phyloP scores from a whole-genome alignment of 495 filamentous ascomycete genomes.

The Neurospora terricola region DNA sequence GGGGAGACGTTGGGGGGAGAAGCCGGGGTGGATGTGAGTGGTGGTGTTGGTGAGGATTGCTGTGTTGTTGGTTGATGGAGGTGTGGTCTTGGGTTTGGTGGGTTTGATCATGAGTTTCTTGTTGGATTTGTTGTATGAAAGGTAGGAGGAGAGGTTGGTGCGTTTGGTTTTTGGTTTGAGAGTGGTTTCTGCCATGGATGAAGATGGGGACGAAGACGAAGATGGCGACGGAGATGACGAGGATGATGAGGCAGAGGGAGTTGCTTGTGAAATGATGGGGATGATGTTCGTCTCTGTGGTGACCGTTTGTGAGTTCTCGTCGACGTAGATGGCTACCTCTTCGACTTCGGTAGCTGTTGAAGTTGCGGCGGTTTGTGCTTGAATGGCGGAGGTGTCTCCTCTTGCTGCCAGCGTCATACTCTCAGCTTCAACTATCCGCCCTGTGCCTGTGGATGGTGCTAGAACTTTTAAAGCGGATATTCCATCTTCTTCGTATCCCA shows the following conservation, averaged over 20 bases:
- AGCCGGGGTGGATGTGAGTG: background rate
- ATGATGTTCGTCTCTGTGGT: background rate
- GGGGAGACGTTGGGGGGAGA: constrained; percentile 19
- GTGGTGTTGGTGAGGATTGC: background rate
- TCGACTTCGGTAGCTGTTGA: background rate
- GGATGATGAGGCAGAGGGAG: background rate
- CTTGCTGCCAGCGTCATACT: background rate
- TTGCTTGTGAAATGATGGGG: background rate
- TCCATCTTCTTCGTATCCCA: background rate
- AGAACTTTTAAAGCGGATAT: background rate
- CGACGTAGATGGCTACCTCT: background rate
- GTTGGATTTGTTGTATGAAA: background rate
- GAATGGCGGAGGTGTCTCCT: background rate
- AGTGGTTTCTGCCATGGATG: background rate
- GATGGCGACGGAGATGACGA: background rate
- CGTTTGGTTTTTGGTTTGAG: background rate
- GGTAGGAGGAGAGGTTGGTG: background rate
- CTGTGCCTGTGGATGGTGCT: background rate
- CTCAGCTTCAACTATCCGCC: background rate
- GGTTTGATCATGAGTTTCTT: background rate
- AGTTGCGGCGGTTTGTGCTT: background rate
- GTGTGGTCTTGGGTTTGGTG: background rate
- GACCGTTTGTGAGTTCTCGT: background rate
- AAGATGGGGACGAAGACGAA: background rate
- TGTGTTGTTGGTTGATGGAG: background rate